A percentile compares a stretch with the other conserved stretches of the same genome.
Conservation (phyloP, 176 grass and related monocot genomes). For the Cenchrus fungigraminus region DNA sequence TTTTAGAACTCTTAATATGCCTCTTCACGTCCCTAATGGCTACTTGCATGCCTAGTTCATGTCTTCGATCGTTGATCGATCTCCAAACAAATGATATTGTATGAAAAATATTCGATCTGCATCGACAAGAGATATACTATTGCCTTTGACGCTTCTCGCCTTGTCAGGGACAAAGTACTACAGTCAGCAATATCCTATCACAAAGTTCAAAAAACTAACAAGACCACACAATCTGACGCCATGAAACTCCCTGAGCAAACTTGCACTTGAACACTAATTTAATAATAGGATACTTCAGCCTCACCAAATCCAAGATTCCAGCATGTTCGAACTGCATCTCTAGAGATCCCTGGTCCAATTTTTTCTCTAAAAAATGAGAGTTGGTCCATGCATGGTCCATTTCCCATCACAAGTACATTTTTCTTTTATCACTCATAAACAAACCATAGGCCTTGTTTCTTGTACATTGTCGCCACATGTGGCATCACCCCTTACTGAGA, state of each 20-base stretch:
- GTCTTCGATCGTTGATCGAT: no score
- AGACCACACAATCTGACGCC: slow-evolving; percentile 35
- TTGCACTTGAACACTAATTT: slow-evolving; percentile 37
- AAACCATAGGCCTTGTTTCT: neutral
- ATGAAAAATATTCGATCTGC: neutral
- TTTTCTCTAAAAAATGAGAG: neutral
- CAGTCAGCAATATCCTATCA: neutral
- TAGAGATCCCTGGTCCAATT: slow-evolving; percentile 22
- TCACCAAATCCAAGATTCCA: neutral
- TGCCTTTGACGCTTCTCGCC: neutral
- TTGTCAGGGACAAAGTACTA: neutral
- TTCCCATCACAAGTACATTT: slow-evolving; percentile 32
- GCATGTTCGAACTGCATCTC: slow-evolving; percentile 25
- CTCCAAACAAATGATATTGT: neutral
- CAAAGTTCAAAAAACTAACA: neutral
- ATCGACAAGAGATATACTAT: neutral
- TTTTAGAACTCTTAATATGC: neutral
- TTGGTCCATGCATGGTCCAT: slow-evolving; percentile 30
- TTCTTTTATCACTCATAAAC: slow-evolving; percentile 13
- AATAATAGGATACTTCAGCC: slow-evolving; percentile 3
- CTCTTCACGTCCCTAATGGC: neutral
- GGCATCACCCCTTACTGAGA: neutral
- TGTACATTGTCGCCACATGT: slow-evolving; percentile 16
- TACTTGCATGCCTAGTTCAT: neutral
- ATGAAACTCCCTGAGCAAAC: neutral